Evolutionary conservation across 108 stramenopile species (phyloP).

Genomic region (Discostella stelligeroides): DNA sequence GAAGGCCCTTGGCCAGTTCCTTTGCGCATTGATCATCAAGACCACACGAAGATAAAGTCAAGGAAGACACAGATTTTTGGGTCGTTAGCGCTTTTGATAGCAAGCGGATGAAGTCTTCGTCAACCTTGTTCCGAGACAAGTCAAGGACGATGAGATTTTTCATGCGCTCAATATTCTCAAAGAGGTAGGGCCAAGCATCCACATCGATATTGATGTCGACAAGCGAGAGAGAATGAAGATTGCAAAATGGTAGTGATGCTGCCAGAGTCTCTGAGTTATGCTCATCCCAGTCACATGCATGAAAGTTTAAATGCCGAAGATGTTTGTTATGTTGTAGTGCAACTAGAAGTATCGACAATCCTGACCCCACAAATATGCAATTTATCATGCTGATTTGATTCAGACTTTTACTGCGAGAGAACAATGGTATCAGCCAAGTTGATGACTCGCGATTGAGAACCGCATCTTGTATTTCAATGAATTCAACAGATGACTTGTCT

Average conservation of each 20-base stretch:
- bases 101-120: neutral
- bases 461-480: conserved; percentile 3
- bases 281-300: conserved; percentile 9
- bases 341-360: conserved; percentile 1
- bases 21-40: conserved; percentile 21
- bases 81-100: neutral
- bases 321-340: conserved; percentile 10
- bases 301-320: conserved; percentile 4
- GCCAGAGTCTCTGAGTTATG: conserved; percentile 12
- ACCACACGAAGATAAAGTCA: conserved; percentile 19
- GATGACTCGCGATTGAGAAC: neutral
- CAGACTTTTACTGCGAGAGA: neutral
- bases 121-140: conserved; percentile 12
- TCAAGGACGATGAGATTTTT: conserved; percentile 19
- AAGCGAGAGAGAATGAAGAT: neutral
- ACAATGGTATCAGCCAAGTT: neutral
- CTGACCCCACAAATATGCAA: conserved; percentile 10
- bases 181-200: conserved; percentile 11
- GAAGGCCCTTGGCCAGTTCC: conserved; percentile 21
- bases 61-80: conserved; percentile 6
- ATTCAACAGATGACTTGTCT: conserved; percentile 6
- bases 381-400: conserved; percentile 4
- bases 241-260: conserved; percentile 2
- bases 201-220: conserved; percentile 13
- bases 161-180: conserved; percentile 3